These are phyloP conservation scores for Hypoxylon crocopeplum DNA, from an alignment of 495 filamentous ascomycete genomes.

Conservation along the genomic window DNA sequence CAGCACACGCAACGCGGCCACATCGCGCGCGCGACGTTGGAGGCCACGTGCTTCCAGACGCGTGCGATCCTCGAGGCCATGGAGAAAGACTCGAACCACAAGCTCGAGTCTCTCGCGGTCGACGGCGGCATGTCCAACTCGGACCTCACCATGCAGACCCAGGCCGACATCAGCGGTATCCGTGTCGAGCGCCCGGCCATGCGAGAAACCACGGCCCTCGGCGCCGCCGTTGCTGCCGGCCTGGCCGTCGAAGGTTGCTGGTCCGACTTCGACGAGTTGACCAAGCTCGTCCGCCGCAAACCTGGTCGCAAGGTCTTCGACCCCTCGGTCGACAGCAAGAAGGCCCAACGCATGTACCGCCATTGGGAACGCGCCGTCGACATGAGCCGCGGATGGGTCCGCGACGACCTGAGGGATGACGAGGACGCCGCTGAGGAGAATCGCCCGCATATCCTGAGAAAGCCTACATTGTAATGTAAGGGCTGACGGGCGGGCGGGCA, in stretches of 20 bases:
- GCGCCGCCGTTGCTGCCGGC: slow-evolving; percentile 92
- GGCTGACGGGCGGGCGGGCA: neutral
- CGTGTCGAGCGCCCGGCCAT: slow-evolving; percentile 87
- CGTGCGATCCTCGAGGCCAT: slow-evolving; percentile 95
- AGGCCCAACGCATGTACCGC: slow-evolving; percentile 72
- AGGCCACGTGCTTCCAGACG: slow-evolving; percentile 95
- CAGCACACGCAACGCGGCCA: slow-evolving; percentile 89
- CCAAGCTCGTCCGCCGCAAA: slow-evolving; percentile 69
- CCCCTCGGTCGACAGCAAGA: slow-evolving; percentile 65
- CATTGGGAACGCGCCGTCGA: slow-evolving; percentile 88
- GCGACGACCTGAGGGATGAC: slow-evolving; percentile 18
- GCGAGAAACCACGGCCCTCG: slow-evolving; percentile 92
- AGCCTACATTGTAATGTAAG: slow-evolving; percentile 31
- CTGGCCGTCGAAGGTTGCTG: slow-evolving; percentile 80
- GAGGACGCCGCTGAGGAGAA: slow-evolving; percentile 11
- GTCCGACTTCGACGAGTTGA: slow-evolving; percentile 79
- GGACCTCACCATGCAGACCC: slow-evolving; percentile 95
- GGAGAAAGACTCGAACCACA: slow-evolving; percentile 86
- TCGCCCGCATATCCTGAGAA: slow-evolving; percentile 25
- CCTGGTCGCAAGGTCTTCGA: slow-evolving; percentile 76
- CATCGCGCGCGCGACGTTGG: slow-evolving; percentile 91
- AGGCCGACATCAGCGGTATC: slow-evolving; percentile 90
- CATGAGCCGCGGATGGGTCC: slow-evolving; percentile 86
- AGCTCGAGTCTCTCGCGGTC: slow-evolving; percentile 78
- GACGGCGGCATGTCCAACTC: slow-evolving; percentile 96